Conservation (phyloP, 2,329 filamentous ascomycete genomes). For the Trichoderma sp. region DNA sequence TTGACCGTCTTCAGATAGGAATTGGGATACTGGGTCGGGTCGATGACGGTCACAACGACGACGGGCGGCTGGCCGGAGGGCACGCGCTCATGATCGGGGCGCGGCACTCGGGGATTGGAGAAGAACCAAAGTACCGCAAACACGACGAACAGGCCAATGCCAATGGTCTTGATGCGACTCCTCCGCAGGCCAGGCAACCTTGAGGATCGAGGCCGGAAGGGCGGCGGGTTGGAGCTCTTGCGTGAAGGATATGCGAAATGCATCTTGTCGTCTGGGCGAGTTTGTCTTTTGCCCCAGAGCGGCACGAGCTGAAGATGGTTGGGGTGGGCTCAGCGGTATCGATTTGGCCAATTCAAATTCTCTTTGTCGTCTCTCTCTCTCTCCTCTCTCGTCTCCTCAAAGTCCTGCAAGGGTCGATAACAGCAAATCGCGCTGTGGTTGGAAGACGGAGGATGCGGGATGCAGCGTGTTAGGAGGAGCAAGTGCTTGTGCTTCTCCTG, state of each 20-base stretch:
- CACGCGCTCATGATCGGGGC: constrained; percentile 36
- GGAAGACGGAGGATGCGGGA: neutral
- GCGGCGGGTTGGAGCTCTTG: constrained; percentile 74
- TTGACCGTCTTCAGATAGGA: constrained; percentile 71
- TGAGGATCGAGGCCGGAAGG: constrained; percentile 63
- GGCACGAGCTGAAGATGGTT: neutral
- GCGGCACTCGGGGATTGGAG: constrained; percentile 35
- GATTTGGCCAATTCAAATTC: neutral
- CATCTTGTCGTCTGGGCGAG: constrained; percentile 51
- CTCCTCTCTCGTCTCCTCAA: neutral
- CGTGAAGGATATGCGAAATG: constrained; percentile 87
- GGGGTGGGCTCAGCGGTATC: neutral
- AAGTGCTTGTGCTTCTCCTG: constrained; percentile 1
- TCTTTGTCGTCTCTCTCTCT: neutral
- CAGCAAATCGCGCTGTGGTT: neutral
- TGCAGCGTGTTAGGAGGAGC: neutral
- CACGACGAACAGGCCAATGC: constrained; percentile 53
- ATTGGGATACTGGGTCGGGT: constrained; percentile 62
- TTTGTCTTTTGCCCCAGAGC: neutral
- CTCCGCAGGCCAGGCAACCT: constrained; percentile 55
- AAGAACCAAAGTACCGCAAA: constrained; percentile 62
- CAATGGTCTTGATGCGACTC: constrained; percentile 60
- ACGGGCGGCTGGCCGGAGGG: constrained; percentile 58
- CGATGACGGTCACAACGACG: constrained; percentile 83
- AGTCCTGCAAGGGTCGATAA: neutral